Base-by-base conservation (phyloP, 495 filamentous ascomycete genomes). In the Podospora bellae-mahoneyi region DNA sequence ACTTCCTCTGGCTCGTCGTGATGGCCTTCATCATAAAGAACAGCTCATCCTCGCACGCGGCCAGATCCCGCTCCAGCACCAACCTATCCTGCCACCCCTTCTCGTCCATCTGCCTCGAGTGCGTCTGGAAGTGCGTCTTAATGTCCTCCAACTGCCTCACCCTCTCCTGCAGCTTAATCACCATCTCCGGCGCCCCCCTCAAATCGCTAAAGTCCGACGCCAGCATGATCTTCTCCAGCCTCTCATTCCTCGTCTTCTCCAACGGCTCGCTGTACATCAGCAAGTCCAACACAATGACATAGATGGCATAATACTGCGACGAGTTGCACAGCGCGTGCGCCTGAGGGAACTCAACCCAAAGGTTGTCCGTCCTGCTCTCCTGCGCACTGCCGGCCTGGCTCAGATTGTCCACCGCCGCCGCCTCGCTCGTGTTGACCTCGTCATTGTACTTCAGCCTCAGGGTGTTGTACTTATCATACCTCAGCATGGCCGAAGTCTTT, bases 21-120 rank as follows among this genome's bases (percentile, higher is more conserved):
- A 99, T 98, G 23, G 95, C 95, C 72, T 99, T 97, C 96, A 98
- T 97, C 85, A 98, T 90, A 81, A 99, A 99, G 82, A 99, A 99
- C 44, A 99, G 80, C 78, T 99, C 96, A 74, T 99, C 96, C 74
- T 98, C 96, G 74, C 91, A 97, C 61, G 85, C 87, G 19, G 91
- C 85, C 64, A 99, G 82, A 74, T 99, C 95, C 56, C 91, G 89
- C 73, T 98, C 95, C 27, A 99, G 85, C 7, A 87, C 75, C 69
- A 97, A 80, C 39, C 93, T 87, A 76, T 97, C 93, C 69, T 94
- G 86, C 94, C 95, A 98, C 13, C 93, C 94, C 74, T 92, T 87
- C 71, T 88, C 89, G 73, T 98, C 96, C 57, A 99, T 80, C 65
- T 91, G 91, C 70, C 89, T 91, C 19, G 92, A 91, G 76, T 98